Conservation (phyloP, 306 rosid genomes). For the Acacia confusa region DNA sequence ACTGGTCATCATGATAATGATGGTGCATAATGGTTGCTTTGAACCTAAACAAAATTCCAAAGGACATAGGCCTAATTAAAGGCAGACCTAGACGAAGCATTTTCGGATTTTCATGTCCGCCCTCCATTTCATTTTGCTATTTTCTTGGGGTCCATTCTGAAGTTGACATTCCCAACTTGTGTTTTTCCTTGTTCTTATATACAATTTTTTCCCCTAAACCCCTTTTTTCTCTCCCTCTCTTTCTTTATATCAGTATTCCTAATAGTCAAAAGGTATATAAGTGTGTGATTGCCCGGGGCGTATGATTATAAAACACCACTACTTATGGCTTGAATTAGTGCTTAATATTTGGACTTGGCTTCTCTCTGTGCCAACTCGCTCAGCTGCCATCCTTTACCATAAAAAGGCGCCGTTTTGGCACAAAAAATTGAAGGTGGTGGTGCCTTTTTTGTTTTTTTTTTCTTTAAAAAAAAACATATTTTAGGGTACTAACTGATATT, state of each 20-base stretch:
- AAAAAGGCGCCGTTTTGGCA: too few species aligned
- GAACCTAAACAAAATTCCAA: slow-evolving; percentile 63
- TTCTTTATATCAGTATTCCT: background rate
- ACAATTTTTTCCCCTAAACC: background rate
- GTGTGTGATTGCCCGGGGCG: background rate
- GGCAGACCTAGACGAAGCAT: slow-evolving; percentile 42
- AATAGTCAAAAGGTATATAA: background rate
- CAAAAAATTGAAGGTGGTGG: too few species aligned
- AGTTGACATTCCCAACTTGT: slow-evolving; percentile 32
- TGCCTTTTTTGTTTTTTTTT: too few species aligned
- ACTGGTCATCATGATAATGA: slow-evolving; percentile 20
- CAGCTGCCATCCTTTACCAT: too few species aligned
- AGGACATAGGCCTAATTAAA: slow-evolving; percentile 27
- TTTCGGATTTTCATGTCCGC: slow-evolving; percentile 39
- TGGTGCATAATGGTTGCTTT: slow-evolving; percentile 44
- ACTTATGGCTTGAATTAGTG: background rate
- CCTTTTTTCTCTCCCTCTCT: background rate
- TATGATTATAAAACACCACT: background rate
- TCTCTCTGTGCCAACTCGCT: too few species aligned
- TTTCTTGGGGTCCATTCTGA: slow-evolving; percentile 46
- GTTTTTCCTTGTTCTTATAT: background rate
- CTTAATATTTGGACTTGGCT: too few species aligned
- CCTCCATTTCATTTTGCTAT: slow-evolving; percentile 22
- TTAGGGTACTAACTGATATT: too few species aligned
- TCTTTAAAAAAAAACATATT: too few species aligned